Conservation (phyloP, 805 yeast genomes). For the Kuraishia floccosa region DNA sequence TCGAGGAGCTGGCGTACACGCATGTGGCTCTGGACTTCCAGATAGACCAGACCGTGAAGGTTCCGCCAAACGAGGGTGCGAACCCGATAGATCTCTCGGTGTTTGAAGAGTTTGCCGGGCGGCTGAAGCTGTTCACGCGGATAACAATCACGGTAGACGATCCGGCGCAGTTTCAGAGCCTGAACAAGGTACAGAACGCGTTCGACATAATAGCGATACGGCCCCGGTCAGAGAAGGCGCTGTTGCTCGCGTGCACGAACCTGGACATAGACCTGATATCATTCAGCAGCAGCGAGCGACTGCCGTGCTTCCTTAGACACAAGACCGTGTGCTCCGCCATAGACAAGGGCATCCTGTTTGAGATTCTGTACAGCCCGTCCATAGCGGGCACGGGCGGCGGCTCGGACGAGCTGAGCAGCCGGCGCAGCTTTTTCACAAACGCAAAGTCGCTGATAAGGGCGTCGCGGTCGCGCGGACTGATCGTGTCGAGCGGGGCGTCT, state of each 20-base stretch:
- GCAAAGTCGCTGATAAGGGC: slow-evolving; percentile 69
- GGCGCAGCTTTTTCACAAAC: slow-evolving; percentile 61
- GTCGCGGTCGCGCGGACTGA: slow-evolving; percentile 67
- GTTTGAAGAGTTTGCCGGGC: slow-evolving; percentile 21
- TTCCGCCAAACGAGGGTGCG: slow-evolving; percentile 31
- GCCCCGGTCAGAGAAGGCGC: slow-evolving; percentile 71
- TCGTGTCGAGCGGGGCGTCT: slow-evolving; percentile 68
- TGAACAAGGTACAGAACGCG: slow-evolving; percentile 26
- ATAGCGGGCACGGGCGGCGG: slow-evolving; percentile 25
- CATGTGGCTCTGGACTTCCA: slow-evolving; percentile 68
- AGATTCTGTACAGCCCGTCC: slow-evolving; percentile 55
- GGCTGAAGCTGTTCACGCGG: slow-evolving; percentile 47
- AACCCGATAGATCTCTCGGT: slow-evolving; percentile 29
- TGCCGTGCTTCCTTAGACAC: slow-evolving; percentile 74
- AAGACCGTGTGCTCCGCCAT: slow-evolving; percentile 77
- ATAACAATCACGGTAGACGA: slow-evolving; percentile 71
- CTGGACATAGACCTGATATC: slow-evolving; percentile 78
- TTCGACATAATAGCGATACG: slow-evolving; percentile 78
- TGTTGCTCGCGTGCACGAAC: slow-evolving; percentile 62
- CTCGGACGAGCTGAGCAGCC: slow-evolving; percentile 10
- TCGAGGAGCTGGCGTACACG: slow-evolving; percentile 57
- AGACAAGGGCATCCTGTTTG: slow-evolving; percentile 74
- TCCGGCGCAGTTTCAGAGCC: slow-evolving; percentile 60
- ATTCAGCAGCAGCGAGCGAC: slow-evolving; percentile 48
- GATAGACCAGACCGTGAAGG: slow-evolving; percentile 35